These are phyloP conservation scores for Anthoceros angustus DNA, from an alignment of 225 moss, liverwort and hornwort genomes.

Conservation along the genomic window DNA sequence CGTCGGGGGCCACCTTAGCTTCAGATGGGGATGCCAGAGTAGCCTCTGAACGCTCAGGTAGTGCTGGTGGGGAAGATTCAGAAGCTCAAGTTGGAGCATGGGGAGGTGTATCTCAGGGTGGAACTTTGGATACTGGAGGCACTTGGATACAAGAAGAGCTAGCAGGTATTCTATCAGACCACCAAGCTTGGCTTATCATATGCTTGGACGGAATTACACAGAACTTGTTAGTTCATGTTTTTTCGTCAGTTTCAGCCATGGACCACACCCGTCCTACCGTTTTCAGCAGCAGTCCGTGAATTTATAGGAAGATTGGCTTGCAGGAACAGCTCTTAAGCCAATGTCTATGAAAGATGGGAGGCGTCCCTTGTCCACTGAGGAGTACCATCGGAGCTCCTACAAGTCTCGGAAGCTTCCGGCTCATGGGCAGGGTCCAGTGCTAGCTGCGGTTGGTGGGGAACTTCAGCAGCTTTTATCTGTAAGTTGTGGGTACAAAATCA, in stretches of 20 bases:
- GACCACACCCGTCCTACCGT: background rate
- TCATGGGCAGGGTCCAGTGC: conserved; percentile 77
- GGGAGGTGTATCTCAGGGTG: conserved; percentile 35
- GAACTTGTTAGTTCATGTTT: background rate
- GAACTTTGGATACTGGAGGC: conserved; percentile 22
- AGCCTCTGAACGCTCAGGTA: conserved; percentile 72
- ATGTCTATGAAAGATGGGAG: conserved; percentile 79
- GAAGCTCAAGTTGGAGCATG: conserved; percentile 19
- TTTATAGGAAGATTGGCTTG: conserved; percentile 7
- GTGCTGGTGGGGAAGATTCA: conserved; percentile 54
- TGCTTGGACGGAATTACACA: background rate
- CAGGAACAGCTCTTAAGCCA: conserved; percentile 68
- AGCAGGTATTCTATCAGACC: conserved; percentile 31
- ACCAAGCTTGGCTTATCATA: conserved; percentile 18
- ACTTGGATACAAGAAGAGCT: conserved; percentile 21
- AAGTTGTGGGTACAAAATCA: conserved; percentile 17
- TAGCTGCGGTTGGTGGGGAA: conserved; percentile 87
- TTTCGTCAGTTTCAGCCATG: background rate
- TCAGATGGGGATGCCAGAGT: conserved; percentile 66
- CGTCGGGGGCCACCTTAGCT: conserved; percentile 68
- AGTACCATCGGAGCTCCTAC: conserved; percentile 92
- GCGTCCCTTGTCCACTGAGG: conserved; percentile 82
- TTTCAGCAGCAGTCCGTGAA: conserved; percentile 1
- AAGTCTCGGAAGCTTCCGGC: conserved; percentile 81
- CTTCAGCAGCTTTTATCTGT: conserved; percentile 74